Evolutionary conservation across 2,329 filamentous ascomycete genomes (phyloP).

Genomic region (Metarhizium brunneum): DNA sequence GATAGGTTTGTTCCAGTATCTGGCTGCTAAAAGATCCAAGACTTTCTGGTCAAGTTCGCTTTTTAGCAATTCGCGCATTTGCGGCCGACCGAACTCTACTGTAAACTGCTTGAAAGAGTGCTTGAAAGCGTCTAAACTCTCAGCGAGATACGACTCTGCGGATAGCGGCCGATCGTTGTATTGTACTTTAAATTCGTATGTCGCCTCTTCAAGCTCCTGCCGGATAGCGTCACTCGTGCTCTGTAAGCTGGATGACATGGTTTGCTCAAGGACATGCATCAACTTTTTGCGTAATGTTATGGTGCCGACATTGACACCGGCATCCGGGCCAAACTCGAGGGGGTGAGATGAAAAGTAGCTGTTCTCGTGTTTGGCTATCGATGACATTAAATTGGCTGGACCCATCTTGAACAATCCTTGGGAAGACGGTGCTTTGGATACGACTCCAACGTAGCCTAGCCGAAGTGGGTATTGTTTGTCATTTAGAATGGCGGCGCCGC

Average conservation of each 20-base stretch:
- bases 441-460: constrained; percentile 93
- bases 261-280: constrained; percentile 94
- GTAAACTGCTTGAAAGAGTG: constrained; percentile 94
- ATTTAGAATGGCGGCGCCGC: constrained; percentile 68
- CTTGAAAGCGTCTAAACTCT: constrained; percentile 93
- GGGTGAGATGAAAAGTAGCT: constrained; percentile 80
- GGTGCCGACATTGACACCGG: constrained; percentile 71
- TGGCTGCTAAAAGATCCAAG: constrained; percentile 80
- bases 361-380: constrained; percentile 82
- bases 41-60: constrained; percentile 90
- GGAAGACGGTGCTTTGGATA: constrained; percentile 66
- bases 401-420: constrained; percentile 76
- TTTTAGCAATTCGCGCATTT: constrained; percentile 86
- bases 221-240: constrained; percentile 86
- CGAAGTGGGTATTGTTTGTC: constrained; percentile 91
- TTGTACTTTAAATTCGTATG: constrained; percentile 98
- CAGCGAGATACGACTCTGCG: constrained; percentile 91
- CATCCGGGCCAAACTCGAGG: constrained; percentile 64
- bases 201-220: constrained; percentile 91
- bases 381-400: constrained; percentile 65
- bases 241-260: constrained; percentile 88
- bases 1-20: constrained; percentile 96
- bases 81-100: constrained; percentile 76
- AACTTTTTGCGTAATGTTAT: constrained; percentile 85
- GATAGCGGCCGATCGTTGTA: constrained; percentile 95